Evolutionary conservation across 2,329 filamentous ascomycete genomes (phyloP).

Genomic region (Sclerotinia spermophila): DNA sequence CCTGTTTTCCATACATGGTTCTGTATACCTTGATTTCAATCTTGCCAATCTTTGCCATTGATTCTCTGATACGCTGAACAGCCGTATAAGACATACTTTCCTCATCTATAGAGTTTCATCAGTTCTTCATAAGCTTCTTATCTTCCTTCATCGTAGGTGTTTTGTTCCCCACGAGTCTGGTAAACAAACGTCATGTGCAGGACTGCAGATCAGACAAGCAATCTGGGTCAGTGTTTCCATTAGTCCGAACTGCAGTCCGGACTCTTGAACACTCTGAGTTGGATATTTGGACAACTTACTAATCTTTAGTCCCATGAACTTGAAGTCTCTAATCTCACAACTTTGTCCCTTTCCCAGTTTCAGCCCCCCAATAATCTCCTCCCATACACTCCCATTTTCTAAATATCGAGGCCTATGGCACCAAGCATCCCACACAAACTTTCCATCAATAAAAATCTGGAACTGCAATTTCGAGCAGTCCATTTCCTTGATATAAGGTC

Average conservation of each 20-base stretch:
- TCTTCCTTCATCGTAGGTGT: background rate
- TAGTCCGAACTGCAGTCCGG: too few relatives aligned
- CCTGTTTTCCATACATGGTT: conserved; percentile 18
- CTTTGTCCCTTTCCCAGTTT: conserved; percentile 16
- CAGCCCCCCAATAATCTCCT: conserved; percentile 16
- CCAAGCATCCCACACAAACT: conserved; percentile 2
- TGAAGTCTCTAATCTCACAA: conserved; percentile 20
- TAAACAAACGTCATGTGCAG: background rate
- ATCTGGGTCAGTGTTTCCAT: background rate
- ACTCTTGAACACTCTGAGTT: too few relatives aligned
- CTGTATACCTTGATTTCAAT: conserved; percentile 24
- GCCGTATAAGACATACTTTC: background rate
- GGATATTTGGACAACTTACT: background rate
- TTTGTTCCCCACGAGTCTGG: background rate
- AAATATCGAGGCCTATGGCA: conserved; percentile 19
- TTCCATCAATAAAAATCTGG: conserved; percentile 20
- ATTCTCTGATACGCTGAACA: conserved; percentile 2
- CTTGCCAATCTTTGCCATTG: conserved; percentile 14
- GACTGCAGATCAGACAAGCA: background rate
- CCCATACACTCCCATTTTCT: conserved; percentile 15
- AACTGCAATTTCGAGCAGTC: conserved; percentile 17
- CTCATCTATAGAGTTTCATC: background rate
- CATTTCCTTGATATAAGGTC: conserved; percentile 11
- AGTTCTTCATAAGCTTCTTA: background rate
- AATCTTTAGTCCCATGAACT: conserved; percentile 1